Evolutionary conservation across 306 rosid species (phyloP), one percentile per base, ranked within the genome.

Genomic region (Prunus armeniaca): DNA sequence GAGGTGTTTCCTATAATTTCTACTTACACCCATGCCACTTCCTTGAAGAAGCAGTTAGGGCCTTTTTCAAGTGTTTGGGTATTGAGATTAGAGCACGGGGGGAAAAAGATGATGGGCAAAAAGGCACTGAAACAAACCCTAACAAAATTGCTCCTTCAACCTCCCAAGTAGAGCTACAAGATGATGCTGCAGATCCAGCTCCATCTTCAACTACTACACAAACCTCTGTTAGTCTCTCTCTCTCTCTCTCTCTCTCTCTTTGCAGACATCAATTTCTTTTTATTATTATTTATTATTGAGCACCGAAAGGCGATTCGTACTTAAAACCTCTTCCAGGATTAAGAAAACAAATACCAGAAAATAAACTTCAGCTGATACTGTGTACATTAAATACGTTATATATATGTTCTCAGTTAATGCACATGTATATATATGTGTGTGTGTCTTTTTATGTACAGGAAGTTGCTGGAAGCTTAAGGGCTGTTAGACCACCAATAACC

Each of bases 41-140:
- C 65, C 51, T 71, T 34, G 75, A 71, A 54, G 51, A 19, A 54
- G 51, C 22, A 19, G 7, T 71, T 7, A 34, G 75, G 49, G 51
- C 75, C 49, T 24, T 71, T 41, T 54, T 32, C 75, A 54, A 54
- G 75, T 71, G 75, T 54, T 71, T 71, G 50, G 32, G 75, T 34
- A 25, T 52, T 12, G 51, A 54, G 7, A 54, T 2, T 34, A 71
- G 13, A 54, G 3, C 32, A 27, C 49, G 55, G n/a, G 60, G 17
- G 65, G 25, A 12, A 17, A 76, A 19, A 24, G 71, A 54, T 30
- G 18, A 38, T 62, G 25, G 15, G 41, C 30, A 28, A 11, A 6
- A 13, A 5, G 9, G 2, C 32, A 38, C 43, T 38, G 9, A 38
- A 38, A 38, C 43, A 32, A 15, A 54, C n/a, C 20, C 20, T 2